Conservation (phyloP, 306 rosid genomes). For the Quercus dentata region DNA sequence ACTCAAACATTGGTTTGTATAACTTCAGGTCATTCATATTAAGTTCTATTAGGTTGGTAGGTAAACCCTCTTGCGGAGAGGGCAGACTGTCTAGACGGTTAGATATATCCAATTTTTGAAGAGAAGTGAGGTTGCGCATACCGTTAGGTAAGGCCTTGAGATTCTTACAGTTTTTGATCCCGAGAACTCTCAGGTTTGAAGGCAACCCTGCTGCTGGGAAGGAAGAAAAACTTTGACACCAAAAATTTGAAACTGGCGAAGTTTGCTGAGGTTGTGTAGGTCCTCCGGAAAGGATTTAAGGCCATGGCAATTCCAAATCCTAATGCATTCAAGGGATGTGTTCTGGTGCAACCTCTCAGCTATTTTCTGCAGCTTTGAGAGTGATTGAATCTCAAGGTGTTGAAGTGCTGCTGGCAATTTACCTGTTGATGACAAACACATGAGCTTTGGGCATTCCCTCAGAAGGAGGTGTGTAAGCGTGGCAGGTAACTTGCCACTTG, state of each 20-base stretch:
- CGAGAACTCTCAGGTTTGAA: background rate
- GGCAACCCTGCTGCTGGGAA: background rate
- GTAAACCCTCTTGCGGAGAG: background rate
- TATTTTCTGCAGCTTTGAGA: background rate
- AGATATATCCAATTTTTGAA: background rate
- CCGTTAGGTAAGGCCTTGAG: background rate
- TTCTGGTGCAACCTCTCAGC: constrained; percentile 1
- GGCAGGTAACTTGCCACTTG: constrained; percentile 3
- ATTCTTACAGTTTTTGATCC: background rate
- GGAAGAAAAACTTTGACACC: background rate
- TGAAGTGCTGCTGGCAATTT: too few relatives aligned
- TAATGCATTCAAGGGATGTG: constrained; percentile 14
- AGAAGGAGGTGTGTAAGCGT: constrained; percentile 12
- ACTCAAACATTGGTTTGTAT: background rate
- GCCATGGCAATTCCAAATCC: constrained; percentile 14
- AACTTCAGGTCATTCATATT: background rate
- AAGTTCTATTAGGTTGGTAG: background rate
- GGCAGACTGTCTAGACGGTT: background rate
- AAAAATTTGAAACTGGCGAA: background rate
- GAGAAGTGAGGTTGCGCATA: background rate
- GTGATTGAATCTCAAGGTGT: too few relatives aligned
- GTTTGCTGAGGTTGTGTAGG: constrained; percentile 2
- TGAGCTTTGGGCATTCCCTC: constrained; percentile 9
- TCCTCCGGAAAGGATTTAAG: constrained; percentile 13
- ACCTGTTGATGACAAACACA: too few relatives aligned